Percentiles rank a stretch among this genome's conserved stretches.
Evolutionary conservation across 345 rosid species (phyloP).

Genomic region (Hibiscus syriacus): DNA sequence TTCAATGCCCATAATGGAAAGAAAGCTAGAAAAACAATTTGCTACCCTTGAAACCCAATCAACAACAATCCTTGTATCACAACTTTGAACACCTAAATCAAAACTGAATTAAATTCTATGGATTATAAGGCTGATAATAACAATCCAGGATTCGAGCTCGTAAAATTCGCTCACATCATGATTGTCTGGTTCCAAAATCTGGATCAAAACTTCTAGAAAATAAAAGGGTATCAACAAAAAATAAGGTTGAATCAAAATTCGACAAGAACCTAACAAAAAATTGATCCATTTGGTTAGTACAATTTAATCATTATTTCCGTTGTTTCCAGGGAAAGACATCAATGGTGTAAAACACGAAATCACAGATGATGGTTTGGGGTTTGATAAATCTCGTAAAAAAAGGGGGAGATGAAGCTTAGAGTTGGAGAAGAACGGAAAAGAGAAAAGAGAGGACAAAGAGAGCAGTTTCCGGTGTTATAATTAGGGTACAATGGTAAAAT

Average conservation of each 20-base stretch:
- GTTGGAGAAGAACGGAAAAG: too few relatives aligned
- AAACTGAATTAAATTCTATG: background rate
- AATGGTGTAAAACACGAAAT: too few relatives aligned
- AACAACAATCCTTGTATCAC: slow-evolving; percentile 14
- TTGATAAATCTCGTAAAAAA: too few relatives aligned
- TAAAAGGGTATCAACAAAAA: background rate
- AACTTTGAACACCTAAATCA: slow-evolving; percentile 13
- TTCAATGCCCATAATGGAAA: slow-evolving; percentile 50
- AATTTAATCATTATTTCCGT: too few relatives aligned
- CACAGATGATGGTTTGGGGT: too few relatives aligned
- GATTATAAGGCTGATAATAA: background rate
- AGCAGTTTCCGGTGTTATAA: too few relatives aligned
- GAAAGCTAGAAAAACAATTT: slow-evolving; percentile 27
- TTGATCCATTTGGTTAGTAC: too few relatives aligned
- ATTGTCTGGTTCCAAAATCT: background rate
- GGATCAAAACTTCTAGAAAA: background rate
- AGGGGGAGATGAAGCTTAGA: too few relatives aligned
- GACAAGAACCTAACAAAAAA: background rate
- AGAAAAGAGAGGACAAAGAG: too few relatives aligned
- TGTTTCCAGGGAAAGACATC: too few relatives aligned
- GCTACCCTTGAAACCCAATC: slow-evolving; percentile 22
- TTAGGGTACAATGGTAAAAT: too few relatives aligned
- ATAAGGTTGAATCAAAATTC: background rate
- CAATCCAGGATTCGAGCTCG: background rate
- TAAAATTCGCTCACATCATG: background rate